Conservation (phyloP, 140 eudicot genomes). For the Bidens hawaiensis region DNA sequence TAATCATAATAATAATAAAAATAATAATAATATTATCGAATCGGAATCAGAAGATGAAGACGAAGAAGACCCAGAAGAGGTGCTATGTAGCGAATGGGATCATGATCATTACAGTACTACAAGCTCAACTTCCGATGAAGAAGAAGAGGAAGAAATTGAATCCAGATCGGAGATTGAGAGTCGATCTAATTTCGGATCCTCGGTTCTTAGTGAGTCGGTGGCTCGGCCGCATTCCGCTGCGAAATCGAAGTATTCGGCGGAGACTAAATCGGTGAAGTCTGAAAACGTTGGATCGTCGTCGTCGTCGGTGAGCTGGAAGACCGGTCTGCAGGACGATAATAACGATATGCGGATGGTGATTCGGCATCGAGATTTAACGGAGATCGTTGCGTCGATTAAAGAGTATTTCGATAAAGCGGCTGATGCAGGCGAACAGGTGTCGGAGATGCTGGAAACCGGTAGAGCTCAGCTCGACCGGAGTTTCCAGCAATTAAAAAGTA, state of each 20-base stretch:
- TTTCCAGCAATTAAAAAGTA: slow-evolving; percentile 68
- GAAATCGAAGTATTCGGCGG: slow-evolving; percentile 32
- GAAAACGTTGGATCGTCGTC: slow-evolving; percentile 65
- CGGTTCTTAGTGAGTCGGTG: slow-evolving; percentile 48
- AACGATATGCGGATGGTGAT: slow-evolving; percentile 76
- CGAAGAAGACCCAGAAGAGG: slow-evolving; percentile 74
- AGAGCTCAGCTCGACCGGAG: slow-evolving; percentile 96
- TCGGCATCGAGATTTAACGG: slow-evolving; percentile 68
- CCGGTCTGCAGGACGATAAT: slow-evolving; percentile 33
- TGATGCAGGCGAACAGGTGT: slow-evolving; percentile 82
- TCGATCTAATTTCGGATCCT: slow-evolving; percentile 66
- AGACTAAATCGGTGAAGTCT: slow-evolving; percentile 46
- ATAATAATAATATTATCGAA: no score
- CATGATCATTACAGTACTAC: slow-evolving; percentile 75
- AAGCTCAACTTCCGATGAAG: slow-evolving; percentile 48
- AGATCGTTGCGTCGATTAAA: slow-evolving; percentile 64
- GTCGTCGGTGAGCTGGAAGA: slow-evolving; percentile 66
- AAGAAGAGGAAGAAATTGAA: slow-evolving; percentile 58
- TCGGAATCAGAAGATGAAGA: slow-evolving; percentile 40
- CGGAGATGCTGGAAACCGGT: slow-evolving; percentile 85
- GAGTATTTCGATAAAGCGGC: slow-evolving; percentile 94
- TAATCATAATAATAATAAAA: no score
- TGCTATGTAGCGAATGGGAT: slow-evolving; percentile 95
- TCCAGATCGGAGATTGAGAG: slow-evolving; percentile 67
- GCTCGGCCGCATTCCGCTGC: slow-evolving; percentile 36